phyloP scores from a whole-genome alignment of 805 yeast genomes.

The Saccharomycopsis selenospora region DNA sequence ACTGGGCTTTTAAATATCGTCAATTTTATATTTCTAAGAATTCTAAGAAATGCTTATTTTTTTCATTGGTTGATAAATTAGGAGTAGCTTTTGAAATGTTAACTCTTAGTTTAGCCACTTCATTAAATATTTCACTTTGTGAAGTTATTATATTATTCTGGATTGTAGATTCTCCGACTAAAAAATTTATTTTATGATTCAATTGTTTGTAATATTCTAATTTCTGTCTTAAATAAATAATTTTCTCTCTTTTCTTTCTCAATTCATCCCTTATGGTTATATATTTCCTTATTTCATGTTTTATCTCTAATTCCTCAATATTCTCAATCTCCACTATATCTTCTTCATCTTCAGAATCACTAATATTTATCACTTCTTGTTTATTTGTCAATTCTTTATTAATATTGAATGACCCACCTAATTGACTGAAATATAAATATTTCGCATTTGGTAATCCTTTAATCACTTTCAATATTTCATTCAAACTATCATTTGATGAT shows the following conservation, averaged over 20 bases:
- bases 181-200: not conserved
- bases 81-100: slow-evolving; percentile 8
- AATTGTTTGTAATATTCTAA: slow-evolving; percentile 5
- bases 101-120: slow-evolving; percentile 14
- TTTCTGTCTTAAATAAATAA: slow-evolving; percentile 1
- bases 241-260: not conserved
- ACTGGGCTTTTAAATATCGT: too few relatives aligned
- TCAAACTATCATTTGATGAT: not conserved
- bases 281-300: not conserved
- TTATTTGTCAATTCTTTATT: not conserved
- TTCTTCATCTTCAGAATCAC: slow-evolving; percentile 4
- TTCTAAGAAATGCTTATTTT: too few relatives aligned
- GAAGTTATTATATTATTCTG: slow-evolving; percentile 13
- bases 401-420: slow-evolving; percentile 4
- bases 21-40: too few relatives aligned
- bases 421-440: slow-evolving; percentile 3
- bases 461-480: not conserved
- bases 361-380: not conserved
- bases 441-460: slow-evolving; percentile 7
- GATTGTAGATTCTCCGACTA: slow-evolving; percentile 1
- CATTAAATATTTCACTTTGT: slow-evolving; percentile 12
- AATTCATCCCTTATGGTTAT: not conserved
- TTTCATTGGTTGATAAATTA: not conserved
- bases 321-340: slow-evolving; percentile 9
- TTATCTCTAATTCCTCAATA: slow-evolving; percentile 5